Conservation (phyloP, 352 stramenopile species). For the Elongisporangium undulatum region DNA sequence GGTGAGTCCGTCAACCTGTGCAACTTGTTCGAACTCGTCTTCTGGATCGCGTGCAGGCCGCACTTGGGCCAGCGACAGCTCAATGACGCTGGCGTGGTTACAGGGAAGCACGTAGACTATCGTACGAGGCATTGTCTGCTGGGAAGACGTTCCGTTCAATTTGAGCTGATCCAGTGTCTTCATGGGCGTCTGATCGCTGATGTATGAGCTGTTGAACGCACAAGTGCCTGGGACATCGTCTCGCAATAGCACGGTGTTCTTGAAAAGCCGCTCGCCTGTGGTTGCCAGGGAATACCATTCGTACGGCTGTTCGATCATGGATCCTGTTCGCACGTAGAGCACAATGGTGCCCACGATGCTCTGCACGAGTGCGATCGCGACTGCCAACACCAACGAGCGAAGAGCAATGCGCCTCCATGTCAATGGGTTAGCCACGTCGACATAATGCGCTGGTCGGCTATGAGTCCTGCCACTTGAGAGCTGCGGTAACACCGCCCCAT, state of each 20-base stretch:
- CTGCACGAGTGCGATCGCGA: constrained; percentile 4
- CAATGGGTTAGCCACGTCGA: constrained; percentile 5
- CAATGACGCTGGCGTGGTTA: constrained; percentile 28
- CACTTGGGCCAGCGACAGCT: constrained; percentile 26
- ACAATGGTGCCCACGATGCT: constrained; percentile 20
- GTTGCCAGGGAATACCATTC: constrained; percentile 51
- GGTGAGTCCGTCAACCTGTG: constrained; percentile 42
- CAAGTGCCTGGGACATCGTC: constrained; percentile 33
- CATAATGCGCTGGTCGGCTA: not conserved
- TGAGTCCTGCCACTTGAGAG: not conserved
- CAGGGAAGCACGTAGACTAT: constrained; percentile 53
- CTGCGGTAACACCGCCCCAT: constrained; percentile 7
- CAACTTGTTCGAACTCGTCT: constrained; percentile 23
- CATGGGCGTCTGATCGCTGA: constrained; percentile 10
- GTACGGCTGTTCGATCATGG: constrained; percentile 43
- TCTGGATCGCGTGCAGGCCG: constrained; percentile 17
- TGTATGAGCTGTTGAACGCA: constrained; percentile 23
- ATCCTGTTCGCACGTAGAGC: constrained; percentile 46
- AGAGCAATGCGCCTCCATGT: constrained; percentile 20
- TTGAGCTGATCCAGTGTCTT: constrained; percentile 21
- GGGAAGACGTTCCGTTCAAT: constrained; percentile 11
- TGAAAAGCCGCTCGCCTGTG: constrained; percentile 35
- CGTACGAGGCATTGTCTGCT: constrained; percentile 1
- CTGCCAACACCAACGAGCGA: constrained; percentile 16
- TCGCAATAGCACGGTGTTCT: constrained; percentile 17